Base-by-base conservation (phyloP, 2,329 filamentous ascomycete species). In the Verticillium longisporum region DNA sequence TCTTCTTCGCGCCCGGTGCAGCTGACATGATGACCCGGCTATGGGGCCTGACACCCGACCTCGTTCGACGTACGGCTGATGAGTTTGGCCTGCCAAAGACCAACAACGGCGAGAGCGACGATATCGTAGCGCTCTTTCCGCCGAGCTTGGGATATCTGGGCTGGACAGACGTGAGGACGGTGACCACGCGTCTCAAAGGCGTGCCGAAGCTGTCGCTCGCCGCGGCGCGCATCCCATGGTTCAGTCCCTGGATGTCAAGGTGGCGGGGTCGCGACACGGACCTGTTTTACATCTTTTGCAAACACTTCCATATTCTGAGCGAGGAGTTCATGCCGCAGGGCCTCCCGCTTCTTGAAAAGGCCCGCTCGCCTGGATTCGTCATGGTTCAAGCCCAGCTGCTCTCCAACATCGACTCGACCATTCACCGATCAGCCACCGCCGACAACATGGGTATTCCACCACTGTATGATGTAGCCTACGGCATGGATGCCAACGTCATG, bases 221-320 rank as follows among this genome's bases (percentile, higher is more conserved):
- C 34, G 85, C 89, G 5, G 82, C 86, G 34, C 86, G 88, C 65
- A 87, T 96, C n/a, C 80, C 87, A 54, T 97, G 93, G 92, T 86
- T 89, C 68, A 91, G 91, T 1, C 87, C 88, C 1, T 97, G 93
- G 93, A 80, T 91, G 7, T 85, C 89, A 45, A 86, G 92, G 63
- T 97, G 93, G 93, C 88, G 86, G 63, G 93, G 93, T 14, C 86
- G 87, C 2, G 92, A 97, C 68, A 96, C 90, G 4, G 93, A 97
- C 69, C 79, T 97, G 37, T 91, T 97, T 71, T 97, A 94, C 75
- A 89, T 96, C 55, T 97, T 97, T 69, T 86, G 88, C 76, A 97
- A 96, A 74, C 88, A 95, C 71, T 96, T 90, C 68, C 90, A 94
- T 72, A 83, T 94, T 21, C 79, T 97, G 3, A 82, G 88, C 4